Evolutionary conservation across 2,329 filamentous ascomycete species (phyloP).

Genomic region (Beauveria australis): DNA sequence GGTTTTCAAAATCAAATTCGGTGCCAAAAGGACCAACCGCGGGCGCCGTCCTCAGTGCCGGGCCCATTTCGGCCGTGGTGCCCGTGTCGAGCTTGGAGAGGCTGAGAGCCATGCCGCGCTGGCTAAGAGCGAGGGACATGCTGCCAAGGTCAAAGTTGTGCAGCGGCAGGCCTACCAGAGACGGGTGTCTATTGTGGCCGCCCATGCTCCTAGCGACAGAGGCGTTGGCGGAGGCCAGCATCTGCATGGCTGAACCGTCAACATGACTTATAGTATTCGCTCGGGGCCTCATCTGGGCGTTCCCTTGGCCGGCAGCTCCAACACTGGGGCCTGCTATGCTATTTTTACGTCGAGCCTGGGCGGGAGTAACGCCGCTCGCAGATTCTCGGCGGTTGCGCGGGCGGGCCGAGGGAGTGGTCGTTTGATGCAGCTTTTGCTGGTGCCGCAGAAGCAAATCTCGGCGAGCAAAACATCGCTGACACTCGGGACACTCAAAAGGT

Average conservation of each 20-base stretch:
- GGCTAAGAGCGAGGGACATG: slow-evolving; percentile 61
- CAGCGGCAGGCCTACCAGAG: slow-evolving; percentile 59
- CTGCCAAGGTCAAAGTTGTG: slow-evolving; percentile 56
- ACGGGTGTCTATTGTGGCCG: slow-evolving; percentile 64
- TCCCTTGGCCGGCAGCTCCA: slow-evolving; percentile 31
- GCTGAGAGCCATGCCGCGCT: slow-evolving; percentile 58
- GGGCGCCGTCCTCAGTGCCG: slow-evolving; percentile 71
- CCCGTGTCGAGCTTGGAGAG: slow-evolving; percentile 80
- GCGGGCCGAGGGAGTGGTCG: slow-evolving; percentile 76
- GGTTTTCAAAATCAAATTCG: slow-evolving; percentile 60
- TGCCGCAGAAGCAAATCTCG: slow-evolving; percentile 86
- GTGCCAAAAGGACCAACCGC: slow-evolving; percentile 52
- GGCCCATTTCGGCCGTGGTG: slow-evolving; percentile 53
- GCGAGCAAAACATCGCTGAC: slow-evolving; percentile 86
- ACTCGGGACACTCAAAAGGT: slow-evolving; percentile 95
- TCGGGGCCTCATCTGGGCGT: slow-evolving; percentile 67
- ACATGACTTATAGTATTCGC: slow-evolving; percentile 97
- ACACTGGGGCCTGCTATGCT: slow-evolving; percentile 60
- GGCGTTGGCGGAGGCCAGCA: slow-evolving; percentile 55
- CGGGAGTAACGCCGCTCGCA: slow-evolving; percentile 61
- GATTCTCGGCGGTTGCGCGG: slow-evolving; percentile 88
- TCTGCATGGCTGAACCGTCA: slow-evolving; percentile 65
- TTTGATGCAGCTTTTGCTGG: slow-evolving; percentile 97
- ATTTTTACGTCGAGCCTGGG: slow-evolving; percentile 75
- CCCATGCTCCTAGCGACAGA: slow-evolving; percentile 41